phyloP scores from a whole-genome alignment of 2,329 filamentous ascomycete genomes.

The Apiospora kogelbergensis region DNA sequence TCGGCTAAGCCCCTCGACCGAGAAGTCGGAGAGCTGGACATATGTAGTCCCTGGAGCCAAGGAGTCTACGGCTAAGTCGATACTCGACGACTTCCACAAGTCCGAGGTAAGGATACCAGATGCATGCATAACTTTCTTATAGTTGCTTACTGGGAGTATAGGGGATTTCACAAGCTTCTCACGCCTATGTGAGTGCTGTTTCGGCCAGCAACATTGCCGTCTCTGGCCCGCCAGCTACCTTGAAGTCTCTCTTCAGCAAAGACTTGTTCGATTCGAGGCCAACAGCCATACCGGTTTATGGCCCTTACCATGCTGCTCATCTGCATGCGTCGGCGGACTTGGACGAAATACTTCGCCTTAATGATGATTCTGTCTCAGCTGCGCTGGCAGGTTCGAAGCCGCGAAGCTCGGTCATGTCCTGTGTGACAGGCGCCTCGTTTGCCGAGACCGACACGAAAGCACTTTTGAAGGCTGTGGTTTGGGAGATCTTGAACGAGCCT shows the following conservation, averaged over 20 bases:
- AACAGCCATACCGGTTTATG: constrained; percentile 53
- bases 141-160: constrained; percentile 18
- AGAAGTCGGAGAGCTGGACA: constrained; percentile 63
- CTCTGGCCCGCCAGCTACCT: constrained; percentile 52
- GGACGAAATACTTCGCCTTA: constrained; percentile 44
- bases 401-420: constrained; percentile 50
- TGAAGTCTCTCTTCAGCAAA: constrained; percentile 43
- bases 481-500: constrained; percentile 51
- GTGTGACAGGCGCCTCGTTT: constrained; percentile 45
- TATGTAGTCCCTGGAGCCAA: constrained; percentile 60
- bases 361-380: constrained; percentile 37
- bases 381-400: constrained; percentile 43
- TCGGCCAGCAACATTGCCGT: constrained; percentile 49
- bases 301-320: constrained; percentile 57
- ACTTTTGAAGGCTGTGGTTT: constrained; percentile 43
- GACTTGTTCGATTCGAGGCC: constrained; percentile 41
- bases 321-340: constrained; percentile 47
- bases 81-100: constrained; percentile 58
- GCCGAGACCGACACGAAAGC: constrained; percentile 38
- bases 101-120: constrained; percentile 41
- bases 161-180: constrained; percentile 43
- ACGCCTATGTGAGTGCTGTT: constrained; percentile 55
- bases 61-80: constrained; percentile 49
- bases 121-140: not conserved
- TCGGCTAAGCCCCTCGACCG: constrained; percentile 37